Evolutionary conservation across 148 eudicot species (phyloP).

Genomic region (Chenopodium formosanum): DNA sequence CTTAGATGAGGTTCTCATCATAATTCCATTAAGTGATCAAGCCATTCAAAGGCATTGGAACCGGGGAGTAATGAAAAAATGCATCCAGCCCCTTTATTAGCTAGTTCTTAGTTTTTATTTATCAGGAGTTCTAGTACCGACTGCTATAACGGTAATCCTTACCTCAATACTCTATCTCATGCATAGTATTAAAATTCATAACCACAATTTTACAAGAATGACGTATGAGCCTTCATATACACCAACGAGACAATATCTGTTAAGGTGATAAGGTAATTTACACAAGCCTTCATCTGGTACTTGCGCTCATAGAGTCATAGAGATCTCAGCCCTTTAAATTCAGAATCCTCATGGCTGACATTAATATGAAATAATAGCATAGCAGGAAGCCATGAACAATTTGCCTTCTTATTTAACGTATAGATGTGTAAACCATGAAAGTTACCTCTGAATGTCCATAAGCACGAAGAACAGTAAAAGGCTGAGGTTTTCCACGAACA

Average conservation of each 20-base stretch:
- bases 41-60: neutral
- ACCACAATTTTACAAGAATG: neutral
- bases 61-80: neutral
- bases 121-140: too few relatives aligned
- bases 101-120: neutral
- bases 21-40: neutral
- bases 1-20: neutral
- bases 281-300: neutral
- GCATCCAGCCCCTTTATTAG: neutral
- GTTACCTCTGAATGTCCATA: constrained; percentile 83
- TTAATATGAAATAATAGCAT: neutral
- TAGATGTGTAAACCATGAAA: neutral
- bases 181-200: neutral
- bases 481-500: constrained; percentile 91
- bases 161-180: neutral
- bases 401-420: neutral
- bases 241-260: neutral
- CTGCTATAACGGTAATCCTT: neutral
- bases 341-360: constrained; percentile 6
- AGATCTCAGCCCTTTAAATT: neutral
- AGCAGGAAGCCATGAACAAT: neutral
- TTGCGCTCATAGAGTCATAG: neutral
- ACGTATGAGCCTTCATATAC: neutral
- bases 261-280: neutral
- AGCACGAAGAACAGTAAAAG: constrained; percentile 86